A percentile compares a stretch with the other conserved stretches of the same genome.
Conservation (phyloP, 768 basidiomycete genomes). For the Russula ochroleuca region DNA sequence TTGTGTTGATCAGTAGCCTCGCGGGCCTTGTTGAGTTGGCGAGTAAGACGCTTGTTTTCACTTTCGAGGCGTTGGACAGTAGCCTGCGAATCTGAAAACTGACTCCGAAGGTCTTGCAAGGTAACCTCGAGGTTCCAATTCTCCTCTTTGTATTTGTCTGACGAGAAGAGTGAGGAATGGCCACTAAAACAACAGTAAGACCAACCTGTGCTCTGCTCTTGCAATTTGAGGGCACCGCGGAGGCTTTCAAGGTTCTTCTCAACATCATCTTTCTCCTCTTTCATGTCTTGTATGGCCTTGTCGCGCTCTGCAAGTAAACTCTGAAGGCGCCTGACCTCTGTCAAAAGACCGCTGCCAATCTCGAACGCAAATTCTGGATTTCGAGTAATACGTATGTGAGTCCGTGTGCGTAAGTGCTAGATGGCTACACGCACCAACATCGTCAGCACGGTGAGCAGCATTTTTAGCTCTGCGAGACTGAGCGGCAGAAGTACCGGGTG, state of each 20-base stretch:
- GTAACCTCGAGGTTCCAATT: conserved; percentile 98
- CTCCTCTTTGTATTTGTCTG: conserved; percentile 95
- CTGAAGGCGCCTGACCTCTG: conserved; percentile 89
- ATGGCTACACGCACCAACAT: conserved; percentile 61
- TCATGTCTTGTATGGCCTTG: conserved; percentile 86
- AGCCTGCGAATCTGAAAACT: conserved; percentile 62
- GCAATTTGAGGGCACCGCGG: conserved; percentile 64
- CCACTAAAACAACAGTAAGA: conserved; percentile 12
- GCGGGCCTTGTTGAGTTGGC: conserved; percentile 64
- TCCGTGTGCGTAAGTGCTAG: background rate
- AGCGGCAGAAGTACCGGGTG: conserved; percentile 67
- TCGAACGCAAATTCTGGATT: conserved; percentile 91
- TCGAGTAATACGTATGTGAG: conserved; percentile 6
- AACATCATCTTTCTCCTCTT: conserved; percentile 87
- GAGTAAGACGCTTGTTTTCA: conserved; percentile 79
- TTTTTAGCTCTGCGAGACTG: conserved; percentile 89
- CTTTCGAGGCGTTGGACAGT: conserved; percentile 66
- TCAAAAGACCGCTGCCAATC: conserved; percentile 88
- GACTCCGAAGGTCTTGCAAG: conserved; percentile 77
- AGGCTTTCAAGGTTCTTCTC: conserved; percentile 75
- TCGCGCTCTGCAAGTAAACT: conserved; percentile 88
- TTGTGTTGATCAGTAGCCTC: conserved; percentile 82
- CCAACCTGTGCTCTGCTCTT: conserved; percentile 78
- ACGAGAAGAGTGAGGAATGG: background rate
- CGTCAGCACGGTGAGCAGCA: conserved; percentile 83